A percentile compares a stretch with the other conserved stretches of the same genome.
Conservation (phyloP, 2,329 filamentous ascomycete genomes). For the Fusarium haematococcum region DNA sequence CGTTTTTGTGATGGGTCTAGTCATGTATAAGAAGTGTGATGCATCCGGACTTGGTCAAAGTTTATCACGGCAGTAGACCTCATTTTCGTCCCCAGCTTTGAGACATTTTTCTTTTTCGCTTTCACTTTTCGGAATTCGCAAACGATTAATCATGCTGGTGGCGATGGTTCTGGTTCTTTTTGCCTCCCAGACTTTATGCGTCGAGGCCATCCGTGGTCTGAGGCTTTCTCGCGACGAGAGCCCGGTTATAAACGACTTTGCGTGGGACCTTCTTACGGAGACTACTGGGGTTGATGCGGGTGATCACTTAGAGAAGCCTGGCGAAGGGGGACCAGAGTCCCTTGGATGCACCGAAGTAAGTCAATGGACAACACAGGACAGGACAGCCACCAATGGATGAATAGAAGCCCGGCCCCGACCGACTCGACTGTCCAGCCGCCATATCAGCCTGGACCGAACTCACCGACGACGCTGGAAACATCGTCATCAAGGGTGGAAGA, state of each 20-base stretch:
- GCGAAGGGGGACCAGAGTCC: not conserved
- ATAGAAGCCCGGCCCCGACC: slow-evolving; percentile 32
- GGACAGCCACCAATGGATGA: no score
- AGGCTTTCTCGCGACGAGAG: not conserved
- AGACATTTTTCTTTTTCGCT: not conserved
- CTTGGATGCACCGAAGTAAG: not conserved
- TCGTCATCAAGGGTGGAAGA: slow-evolving; percentile 17
- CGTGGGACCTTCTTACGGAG: not conserved
- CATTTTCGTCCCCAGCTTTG: not conserved
- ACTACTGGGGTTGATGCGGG: not conserved
- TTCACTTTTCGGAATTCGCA: not conserved
- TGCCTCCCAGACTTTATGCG: not conserved
- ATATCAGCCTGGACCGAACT: slow-evolving; percentile 30
- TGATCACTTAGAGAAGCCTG: not conserved
- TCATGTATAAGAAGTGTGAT: not conserved
- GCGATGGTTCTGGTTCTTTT: not conserved
- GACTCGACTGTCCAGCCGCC: slow-evolving; percentile 31
- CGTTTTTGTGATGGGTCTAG: not conserved
- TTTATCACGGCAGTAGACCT: not conserved
- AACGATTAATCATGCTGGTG: not conserved
- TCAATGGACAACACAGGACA: no score
- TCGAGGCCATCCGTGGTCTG: not conserved
- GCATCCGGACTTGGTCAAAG: not conserved
- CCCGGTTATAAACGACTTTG: not conserved
- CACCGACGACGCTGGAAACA: not conserved